Evolutionary conservation across 192 early-diverging fungal species (phyloP), one percentile per base, ranked within the genome.

Genomic region (Linnemannia exigua): DNA sequence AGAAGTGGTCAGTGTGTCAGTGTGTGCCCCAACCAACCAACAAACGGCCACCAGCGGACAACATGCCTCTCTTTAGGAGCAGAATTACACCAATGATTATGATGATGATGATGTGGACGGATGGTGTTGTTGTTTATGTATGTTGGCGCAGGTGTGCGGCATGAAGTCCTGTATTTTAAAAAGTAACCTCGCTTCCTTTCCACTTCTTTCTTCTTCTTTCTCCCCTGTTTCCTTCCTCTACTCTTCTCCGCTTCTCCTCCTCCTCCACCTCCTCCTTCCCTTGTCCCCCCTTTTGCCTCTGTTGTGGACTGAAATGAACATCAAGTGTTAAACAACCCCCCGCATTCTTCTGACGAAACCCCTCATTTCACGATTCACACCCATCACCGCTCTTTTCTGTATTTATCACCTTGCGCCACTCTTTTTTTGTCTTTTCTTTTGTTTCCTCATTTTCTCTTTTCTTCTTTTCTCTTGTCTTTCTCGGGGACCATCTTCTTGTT

Each of bases 281-380:
- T 15, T 25, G 12, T 31, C 37, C 37, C n/a, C 19, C n/a, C 25
- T 33, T 38, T 70, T n/a, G 37, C 68, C 68, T 38, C 68, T 70
- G 68, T 41, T 63, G 58, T 63, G 58, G 58, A 63, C 15, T 70
- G 36, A 38, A 38, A 41, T 70, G 36, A 70, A 38, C 38, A 41
- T 70, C 68, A 70, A 36, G 68, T 38, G 36, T 25, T 36, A 38
- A 41, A 4, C 38, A n/a, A n/a, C 36, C 35, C 63, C 28, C n/a
- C 36, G 28, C 68, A 70, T 70, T 63, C 58, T 63, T 63, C 28
- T 63, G 28, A 41, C 67, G 38, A 69, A 48, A n/a, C 25, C 22
- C 25, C 25, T 28, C 41, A 48, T 71, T 20, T 28, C n/a, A 58
- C 54, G 41, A 44, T 22, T 25, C 69, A 46, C 20, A n/a, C 1